Evolutionary conservation across 108 stramenopile species (phyloP).

Genomic region (Cyclotella sp.): DNA sequence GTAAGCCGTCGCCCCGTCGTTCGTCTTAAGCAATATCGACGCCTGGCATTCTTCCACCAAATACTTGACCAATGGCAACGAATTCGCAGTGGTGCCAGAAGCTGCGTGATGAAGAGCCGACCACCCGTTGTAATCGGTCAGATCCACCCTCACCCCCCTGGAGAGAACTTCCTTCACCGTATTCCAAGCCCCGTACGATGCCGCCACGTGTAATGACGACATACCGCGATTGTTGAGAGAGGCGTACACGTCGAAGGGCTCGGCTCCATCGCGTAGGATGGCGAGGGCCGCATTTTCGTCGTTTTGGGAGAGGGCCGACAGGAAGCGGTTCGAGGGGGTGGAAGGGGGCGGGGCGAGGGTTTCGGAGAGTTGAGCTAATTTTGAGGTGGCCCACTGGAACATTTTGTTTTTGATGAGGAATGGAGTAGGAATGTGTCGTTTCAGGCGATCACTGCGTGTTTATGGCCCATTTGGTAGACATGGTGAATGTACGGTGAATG

Average conservation of each 20-base stretch:
- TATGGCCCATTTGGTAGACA: too few relatives aligned
- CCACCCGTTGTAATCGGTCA: constrained; percentile 66
- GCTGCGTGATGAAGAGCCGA: constrained; percentile 82
- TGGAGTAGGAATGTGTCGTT: neutral
- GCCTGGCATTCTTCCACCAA: constrained; percentile 68
- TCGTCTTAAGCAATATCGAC: constrained; percentile 61
- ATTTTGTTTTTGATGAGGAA: constrained; percentile 24
- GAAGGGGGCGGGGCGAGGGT: constrained; percentile 86
- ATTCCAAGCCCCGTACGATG: constrained; percentile 42
- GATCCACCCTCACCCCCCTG: constrained; percentile 58
- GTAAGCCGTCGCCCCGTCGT: constrained; percentile 79
- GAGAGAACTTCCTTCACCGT: constrained; percentile 51
- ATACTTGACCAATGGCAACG: constrained; percentile 51
- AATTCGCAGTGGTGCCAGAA: constrained; percentile 35
- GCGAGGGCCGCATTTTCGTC: constrained; percentile 37
- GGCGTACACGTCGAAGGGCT: constrained; percentile 32
- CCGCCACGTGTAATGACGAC: constrained; percentile 74
- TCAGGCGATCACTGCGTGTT: too few relatives aligned
- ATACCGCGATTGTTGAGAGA: constrained; percentile 53
- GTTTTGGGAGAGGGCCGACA: constrained; percentile 40
- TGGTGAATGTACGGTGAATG: too few relatives aligned
- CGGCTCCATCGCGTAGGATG: constrained; percentile 32
- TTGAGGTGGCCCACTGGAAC: constrained; percentile 79
- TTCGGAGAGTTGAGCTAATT: constrained; percentile 73
- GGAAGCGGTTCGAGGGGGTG: constrained; percentile 48